Base-by-base conservation (phyloP, 225 moss, liverwort and hornwort genomes). In the Polytrichum commune region DNA sequence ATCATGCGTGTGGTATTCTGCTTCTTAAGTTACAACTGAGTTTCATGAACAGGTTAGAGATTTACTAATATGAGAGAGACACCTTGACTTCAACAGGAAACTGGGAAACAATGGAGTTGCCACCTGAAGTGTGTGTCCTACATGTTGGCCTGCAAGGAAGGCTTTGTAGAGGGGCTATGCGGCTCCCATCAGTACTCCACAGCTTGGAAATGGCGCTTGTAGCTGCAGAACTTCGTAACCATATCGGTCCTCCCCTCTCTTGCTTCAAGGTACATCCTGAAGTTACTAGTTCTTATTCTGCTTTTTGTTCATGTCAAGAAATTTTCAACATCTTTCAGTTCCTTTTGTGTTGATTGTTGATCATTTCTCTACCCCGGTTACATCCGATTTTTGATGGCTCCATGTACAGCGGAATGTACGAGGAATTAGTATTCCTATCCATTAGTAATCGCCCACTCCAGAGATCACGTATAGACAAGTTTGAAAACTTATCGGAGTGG, bases 171-270 rank as follows among this genome's bases (percentile, higher is more conserved):
- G 93, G 93, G 68, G 93, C 90, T 33, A 90, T 93, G 86, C 90
- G 90, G 22, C 83, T 93, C 22, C 93, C 93, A 53, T 90, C 93
- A 8, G 81, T 93, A 55, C 83, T 93, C 4, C 74, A 90, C 62
- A 90, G 83, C 60, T 57, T 93, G 57, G 93, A 93, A 75, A 87
- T 80, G 76, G 78, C 93, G 53, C 78, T 87, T 18, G 63, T 93
- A 70, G 93, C 88, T 57, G 93, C 90, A 46, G 93, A 93, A 75
- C 93, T 93, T 68, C 90, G 93, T 27, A 80, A 93, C 66, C 70
- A 63, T 8, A 89, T 93, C 68, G 93, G 93, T 30, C 53, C 83
- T 19, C 73, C 85, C 24, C 74, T 93, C 25, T 93, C 93, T 23
- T 90, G 88, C 68, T 87, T 89, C 54, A 90, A 93, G 90, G 93